These are phyloP conservation scores for Saccharomycopsis schoenii DNA, from an alignment of 805 yeast species.

Conservation along the genomic window DNA sequence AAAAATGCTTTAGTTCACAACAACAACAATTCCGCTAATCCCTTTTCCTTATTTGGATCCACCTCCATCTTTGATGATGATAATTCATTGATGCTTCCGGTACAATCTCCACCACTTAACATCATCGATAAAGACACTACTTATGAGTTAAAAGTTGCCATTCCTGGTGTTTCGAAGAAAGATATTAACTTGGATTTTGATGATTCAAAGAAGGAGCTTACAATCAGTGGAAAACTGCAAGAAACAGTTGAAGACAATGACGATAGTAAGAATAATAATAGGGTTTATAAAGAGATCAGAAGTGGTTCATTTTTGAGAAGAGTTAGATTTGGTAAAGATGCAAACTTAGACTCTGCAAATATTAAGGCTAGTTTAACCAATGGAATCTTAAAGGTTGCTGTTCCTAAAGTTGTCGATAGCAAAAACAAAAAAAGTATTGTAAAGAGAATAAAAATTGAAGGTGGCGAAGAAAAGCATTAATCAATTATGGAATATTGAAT, in stretches of 20 bases:
- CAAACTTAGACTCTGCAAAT: conserved; percentile 26
- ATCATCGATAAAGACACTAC: conserved; percentile 26
- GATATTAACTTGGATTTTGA: conserved; percentile 29
- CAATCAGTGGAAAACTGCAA: conserved; percentile 25
- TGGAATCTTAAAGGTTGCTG: conserved; percentile 4
- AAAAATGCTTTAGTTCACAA: neutral
- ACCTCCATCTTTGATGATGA: conserved; percentile 7
- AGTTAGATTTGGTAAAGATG: conserved; percentile 23
- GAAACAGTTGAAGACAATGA: neutral
- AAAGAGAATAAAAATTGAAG: conserved; percentile 1
- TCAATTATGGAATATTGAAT: too few species aligned
- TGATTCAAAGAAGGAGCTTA: conserved; percentile 27
- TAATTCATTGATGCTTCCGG: neutral
- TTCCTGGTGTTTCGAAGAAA: conserved; percentile 28
- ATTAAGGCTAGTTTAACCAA: conserved; percentile 7
- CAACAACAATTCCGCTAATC: neutral
- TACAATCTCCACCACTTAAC: conserved; percentile 27
- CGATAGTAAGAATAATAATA: neutral
- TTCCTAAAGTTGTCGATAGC: conserved; percentile 3
- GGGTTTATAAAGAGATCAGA: conserved; percentile 20
- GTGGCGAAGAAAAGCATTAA: neutral
- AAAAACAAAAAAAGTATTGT: neutral
- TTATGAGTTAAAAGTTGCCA: conserved; percentile 26
- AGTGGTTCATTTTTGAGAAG: conserved; percentile 25
- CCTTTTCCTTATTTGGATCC: neutral